Evolutionary conservation across 257 asterid species (phyloP).

Genomic region (Capsicum baccatum): DNA sequence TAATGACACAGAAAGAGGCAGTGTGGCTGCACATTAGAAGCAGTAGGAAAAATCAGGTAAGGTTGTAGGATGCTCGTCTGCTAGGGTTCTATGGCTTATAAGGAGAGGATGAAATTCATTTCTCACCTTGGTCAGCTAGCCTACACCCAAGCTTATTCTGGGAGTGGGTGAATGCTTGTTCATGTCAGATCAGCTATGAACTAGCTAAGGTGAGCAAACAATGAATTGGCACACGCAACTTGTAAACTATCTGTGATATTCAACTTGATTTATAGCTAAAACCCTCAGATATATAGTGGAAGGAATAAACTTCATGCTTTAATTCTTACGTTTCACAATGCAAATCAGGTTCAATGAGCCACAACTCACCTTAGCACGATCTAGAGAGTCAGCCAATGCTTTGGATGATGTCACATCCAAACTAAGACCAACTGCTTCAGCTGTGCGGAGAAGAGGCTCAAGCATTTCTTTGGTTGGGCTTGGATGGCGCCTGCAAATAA

Average conservation of each 20-base stretch:
- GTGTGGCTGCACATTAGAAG: neutral
- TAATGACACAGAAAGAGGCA: neutral
- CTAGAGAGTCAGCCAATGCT: constrained; percentile 97
- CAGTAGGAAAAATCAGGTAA: neutral
- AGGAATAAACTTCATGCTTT: neutral
- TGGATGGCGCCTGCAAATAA: constrained; percentile 88
- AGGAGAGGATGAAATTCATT: neutral
- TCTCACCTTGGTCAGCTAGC: neutral
- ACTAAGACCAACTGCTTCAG: constrained; percentile 84
- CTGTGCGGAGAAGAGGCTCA: constrained; percentile 89
- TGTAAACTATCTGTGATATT: neutral
- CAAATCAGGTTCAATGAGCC: constrained; percentile 33
- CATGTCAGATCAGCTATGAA: neutral
- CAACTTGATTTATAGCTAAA: neutral
- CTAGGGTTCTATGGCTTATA: neutral
- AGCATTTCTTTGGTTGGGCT: constrained; percentile 97
- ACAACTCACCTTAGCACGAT: constrained; percentile 85
- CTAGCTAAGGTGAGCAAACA: neutral
- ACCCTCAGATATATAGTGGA: neutral
- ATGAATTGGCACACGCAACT: neutral
- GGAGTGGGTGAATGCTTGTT: neutral
- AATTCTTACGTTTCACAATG: neutral
- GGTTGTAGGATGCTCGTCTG: neutral
- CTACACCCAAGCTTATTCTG: neutral
- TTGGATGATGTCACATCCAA: constrained; percentile 93